Evolutionary conservation across 805 yeast genomes (phyloP), one percentile per base, ranked within the genome.

Genomic region (Yarrowia sp.): DNA sequence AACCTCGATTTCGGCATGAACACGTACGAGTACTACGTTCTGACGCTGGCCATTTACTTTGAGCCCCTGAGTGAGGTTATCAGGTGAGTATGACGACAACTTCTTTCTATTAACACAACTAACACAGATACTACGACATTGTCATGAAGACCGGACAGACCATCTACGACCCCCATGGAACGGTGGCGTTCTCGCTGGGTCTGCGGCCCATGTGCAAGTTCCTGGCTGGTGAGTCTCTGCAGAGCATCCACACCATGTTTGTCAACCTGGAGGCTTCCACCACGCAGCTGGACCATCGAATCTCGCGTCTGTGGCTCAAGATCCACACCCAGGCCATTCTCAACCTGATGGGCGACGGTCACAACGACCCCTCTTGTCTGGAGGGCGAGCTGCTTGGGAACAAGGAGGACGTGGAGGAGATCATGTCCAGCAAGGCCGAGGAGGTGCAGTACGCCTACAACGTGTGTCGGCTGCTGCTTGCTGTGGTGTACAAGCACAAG

Each of bases 11-110:
- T 74, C 51, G 73, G 74, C 35, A 75, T 75, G 62, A 68, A 68
- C 22, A 74, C 80, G 8, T 79, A 79, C 64, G 79, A 78, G 64
- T 66, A 72, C 27, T 81, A 80, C 64, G 72, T 77, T 32, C 66
- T 72, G 21, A 71, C 78, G 3, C 63, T 80, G 64, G 84, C 81
- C 2, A 68, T 73, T 4, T 76, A 73, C 59, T 67, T 76, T 19
- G 81, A 79, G 51, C 80, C 84, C 0, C 38, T 74, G 22, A 63
- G 68, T 5, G 76, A 72, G 22, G 66, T 80, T 1, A 60, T 77
- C 44, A 74, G 73, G 69, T 51, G 58, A 65, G 66, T 67, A 31
- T 64, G 71, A 24, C 25, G 3, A 19, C 24, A n/a, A 21, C 47
- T 5, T 21, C 38, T 31, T 19, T n/a, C 12, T 19, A 12, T 42